Evolutionary conservation across 768 basidiomycete species (phyloP).

Genomic region (Trametes punicea): DNA sequence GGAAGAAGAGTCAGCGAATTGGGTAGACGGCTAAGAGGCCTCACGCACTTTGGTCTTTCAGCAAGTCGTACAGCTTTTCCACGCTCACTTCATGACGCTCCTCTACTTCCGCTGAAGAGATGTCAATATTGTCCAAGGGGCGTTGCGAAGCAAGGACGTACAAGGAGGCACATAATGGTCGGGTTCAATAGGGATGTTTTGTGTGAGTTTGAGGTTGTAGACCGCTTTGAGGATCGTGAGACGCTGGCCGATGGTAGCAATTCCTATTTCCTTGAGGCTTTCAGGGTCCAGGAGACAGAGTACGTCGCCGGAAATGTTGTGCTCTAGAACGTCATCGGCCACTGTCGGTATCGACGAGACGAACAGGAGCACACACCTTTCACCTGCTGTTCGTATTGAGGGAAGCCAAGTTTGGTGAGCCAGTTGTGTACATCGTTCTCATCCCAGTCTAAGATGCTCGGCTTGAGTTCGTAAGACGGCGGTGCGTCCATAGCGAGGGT

Average conservation of each 20-base stretch:
- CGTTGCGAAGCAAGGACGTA: conserved; percentile 37
- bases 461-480: conserved; percentile 27
- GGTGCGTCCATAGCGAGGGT: conserved; percentile 30
- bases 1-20: neutral
- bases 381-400: conserved; percentile 82
- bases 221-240: conserved; percentile 89
- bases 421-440: conserved; percentile 79
- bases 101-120: conserved; percentile 50
- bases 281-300: conserved; percentile 83
- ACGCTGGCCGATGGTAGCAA: conserved; percentile 88
- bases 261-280: conserved; percentile 79
- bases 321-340: conserved; percentile 50
- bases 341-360: conserved; percentile 11
- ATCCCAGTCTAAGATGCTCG: conserved; percentile 57
- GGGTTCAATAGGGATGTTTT: conserved; percentile 78
- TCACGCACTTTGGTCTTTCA: conserved; percentile 70
- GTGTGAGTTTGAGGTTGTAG: conserved; percentile 82
- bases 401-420: conserved; percentile 72
- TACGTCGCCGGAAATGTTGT: conserved; percentile 89
- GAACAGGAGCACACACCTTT: conserved; percentile 48
- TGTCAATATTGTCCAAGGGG: neutral
- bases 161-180: conserved; percentile 89
- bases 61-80: conserved; percentile 60
- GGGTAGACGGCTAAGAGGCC: neutral
- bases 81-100: conserved; percentile 56